Evolutionary conservation across 2,329 filamentous ascomycete genomes (phyloP), one percentile per base, ranked within the genome.

Genomic region (Pseudocercospora eumusae): DNA sequence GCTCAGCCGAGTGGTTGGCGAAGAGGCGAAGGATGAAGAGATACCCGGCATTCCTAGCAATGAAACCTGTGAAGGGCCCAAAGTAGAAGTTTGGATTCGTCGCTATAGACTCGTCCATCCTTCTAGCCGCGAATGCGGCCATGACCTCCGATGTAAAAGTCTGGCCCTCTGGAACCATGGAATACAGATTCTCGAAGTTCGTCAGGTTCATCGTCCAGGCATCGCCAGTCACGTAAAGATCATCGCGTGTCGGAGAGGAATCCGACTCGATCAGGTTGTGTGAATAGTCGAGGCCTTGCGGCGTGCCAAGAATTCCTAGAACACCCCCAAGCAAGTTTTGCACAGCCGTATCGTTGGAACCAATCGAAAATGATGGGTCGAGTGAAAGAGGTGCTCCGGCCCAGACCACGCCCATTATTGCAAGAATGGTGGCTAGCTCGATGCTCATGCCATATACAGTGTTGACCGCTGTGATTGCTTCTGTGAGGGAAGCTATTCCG

Each of bases 221-320:
- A 63, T 85, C 79, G 3, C 81, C 66, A n/a, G 63, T 66, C 11
- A 67, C 36, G 69, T 84, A 85, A 0, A 86, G 72, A 61, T 85
- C 83, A 28, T 79, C 77, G 2, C 83, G 78, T 0, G 82, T 83
- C 55, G 78, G 76, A 53, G 82, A 84, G 0, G 75, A 79, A 69
- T 85, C 83, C 0, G 78, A 74, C 73, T 85, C 83, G 66, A 84
- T 81, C 56, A 80, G 79, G 68, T 84, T 84, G 70, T 85, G 83
- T 2, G 79, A 79, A 15, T 79, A 79, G 9, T 72, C 72, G 1
- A 85, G 75, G 18, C 71, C 72, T 59, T 67, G 59, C 1, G 69
- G 68, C 42, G 54, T 64, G 57, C 69, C 69, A 18, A 72, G 63
- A 11, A 71, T 53, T 20, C 67, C 67, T 2, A 61, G 59, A 2